Percentiles rank a stretch among this genome's conserved stretches.
These are phyloP conservation scores for Hyphopichia buzzinii DNA, from an alignment of 1,139 yeast species.

Conservation along the genomic window DNA sequence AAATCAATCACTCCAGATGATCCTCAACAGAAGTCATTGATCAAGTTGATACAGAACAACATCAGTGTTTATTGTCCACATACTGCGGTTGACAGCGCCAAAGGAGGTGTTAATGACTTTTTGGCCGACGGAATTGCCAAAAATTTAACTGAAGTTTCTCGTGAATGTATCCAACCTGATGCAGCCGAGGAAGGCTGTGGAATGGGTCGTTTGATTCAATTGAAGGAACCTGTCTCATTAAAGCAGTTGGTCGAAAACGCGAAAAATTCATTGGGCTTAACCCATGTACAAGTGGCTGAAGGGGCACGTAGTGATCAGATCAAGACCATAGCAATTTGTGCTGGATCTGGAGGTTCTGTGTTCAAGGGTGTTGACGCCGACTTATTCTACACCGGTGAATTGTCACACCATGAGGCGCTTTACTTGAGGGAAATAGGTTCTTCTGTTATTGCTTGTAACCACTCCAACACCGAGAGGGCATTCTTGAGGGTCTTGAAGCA, in stretches of 20 bases:
- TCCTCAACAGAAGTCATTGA: slow-evolving; percentile 78
- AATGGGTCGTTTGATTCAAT: slow-evolving; percentile 72
- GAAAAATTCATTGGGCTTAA: slow-evolving; percentile 53
- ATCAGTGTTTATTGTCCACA: slow-evolving; percentile 93
- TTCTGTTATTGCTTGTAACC: slow-evolving; percentile 76
- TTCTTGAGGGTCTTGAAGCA: slow-evolving; percentile 54
- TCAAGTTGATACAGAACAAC: slow-evolving; percentile 69
- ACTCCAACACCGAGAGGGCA: slow-evolving; percentile 90
- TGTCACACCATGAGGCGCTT: slow-evolving; percentile 89
- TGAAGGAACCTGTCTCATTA: slow-evolving; percentile 46
- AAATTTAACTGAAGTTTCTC: slow-evolving; percentile 17
- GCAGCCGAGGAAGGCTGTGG: slow-evolving; percentile 53
- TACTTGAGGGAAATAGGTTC: slow-evolving; percentile 70
- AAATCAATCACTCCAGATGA: slow-evolving; percentile 67
- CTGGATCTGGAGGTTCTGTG: slow-evolving; percentile 87
- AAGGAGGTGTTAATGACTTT: slow-evolving; percentile 93
- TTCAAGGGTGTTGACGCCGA: slow-evolving; percentile 69
- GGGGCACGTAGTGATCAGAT: slow-evolving; percentile 36
- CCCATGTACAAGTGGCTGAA: slow-evolving; percentile 63
- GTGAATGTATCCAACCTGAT: slow-evolving; percentile 29
- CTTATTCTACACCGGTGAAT: slow-evolving; percentile 83
- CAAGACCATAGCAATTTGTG: slow-evolving; percentile 77
- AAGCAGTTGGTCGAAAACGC: slow-evolving; percentile 47
- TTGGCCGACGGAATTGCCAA: slow-evolving; percentile 60
- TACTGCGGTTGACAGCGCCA: slow-evolving; percentile 92